Base-by-base conservation (phyloP, 2,329 filamentous ascomycete genomes). In the Stachybotrys chlorohalonatus region DNA sequence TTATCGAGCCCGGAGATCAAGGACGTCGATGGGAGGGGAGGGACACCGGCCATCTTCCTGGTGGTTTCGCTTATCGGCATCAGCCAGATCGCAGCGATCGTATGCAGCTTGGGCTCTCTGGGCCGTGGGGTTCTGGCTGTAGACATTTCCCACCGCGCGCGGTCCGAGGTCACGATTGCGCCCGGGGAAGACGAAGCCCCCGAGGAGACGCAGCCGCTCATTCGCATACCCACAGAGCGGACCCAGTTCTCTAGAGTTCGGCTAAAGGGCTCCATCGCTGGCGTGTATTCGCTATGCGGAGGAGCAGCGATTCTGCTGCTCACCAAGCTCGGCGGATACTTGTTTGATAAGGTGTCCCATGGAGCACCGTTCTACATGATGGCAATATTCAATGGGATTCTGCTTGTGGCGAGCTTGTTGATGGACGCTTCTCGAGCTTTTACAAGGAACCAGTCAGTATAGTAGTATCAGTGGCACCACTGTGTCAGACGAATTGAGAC, bases 31-130 rank as follows among this genome's bases (percentile, higher is more conserved):
- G 85, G 84, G 5, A 77, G 86, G 31, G 83, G 88, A 39, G 89
- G 89, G 16, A 83, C 78, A 39, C 79, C 82, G 0, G 75, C 73
- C 11, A 84, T 96, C 15, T 91, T 95, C 65, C 59, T 92, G 11
- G 81, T 93, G 15, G 90, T 91, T 47, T 82, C 86, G 0, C 73
- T 96, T 16, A 83, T 97, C 46, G 94, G 94, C 13, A 83, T 96
- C 65, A 95, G 90, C 64, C 94, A 99, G 70, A 97, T 99, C 58
- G 94, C 93, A 2, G 88, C 91, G 11, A 97, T 99, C 56, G 94
- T 99, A 1, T 96, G 92, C 73, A 95, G 90, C 59, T 80, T 99
- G n/a, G 91, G 89, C 1, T 83, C 94, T 1, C 79, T 99, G 3
- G 90, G 90, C 45, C 84, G 84, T 15, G 92, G 91, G 5, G 86